Evolutionary conservation across 2,329 filamentous ascomycete species (phyloP), one percentile per base, ranked within the genome.

Genomic region (Scytalidium sp.): DNA sequence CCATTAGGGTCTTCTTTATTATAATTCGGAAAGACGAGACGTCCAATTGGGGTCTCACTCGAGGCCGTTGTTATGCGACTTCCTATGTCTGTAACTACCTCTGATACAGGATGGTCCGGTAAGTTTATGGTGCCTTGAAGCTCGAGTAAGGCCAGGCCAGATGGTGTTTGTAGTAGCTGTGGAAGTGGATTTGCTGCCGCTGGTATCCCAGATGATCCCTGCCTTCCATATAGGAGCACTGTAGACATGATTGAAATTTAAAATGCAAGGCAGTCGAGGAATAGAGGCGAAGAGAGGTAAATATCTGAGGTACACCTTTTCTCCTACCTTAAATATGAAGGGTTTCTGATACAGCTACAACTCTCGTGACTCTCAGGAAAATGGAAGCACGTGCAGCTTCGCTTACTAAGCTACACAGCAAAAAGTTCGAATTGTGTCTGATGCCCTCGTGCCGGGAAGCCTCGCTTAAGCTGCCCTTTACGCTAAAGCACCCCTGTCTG

Each of bases 41-140:
- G 84, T 25, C 91, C 91, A 56, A 96, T 76, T 21, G 75, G 70
- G 1, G 81, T 80, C 46, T 74, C 68, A 50, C 62, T 65, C 17
- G 46, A 36, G 6, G 51, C 49, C 8, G 36, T 50, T 19, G 52
- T 52, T 22, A 19, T 45, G 22, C 54, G 51, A 5, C 51, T 50
- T 19, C 68, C 60, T 2, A 64, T 53, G 17, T 66, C 63, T 29
- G 69, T 53, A 4, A 63, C 44, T 19, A 64, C 55, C 21, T 66
- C 56, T 46, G 71, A 59, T 9, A 59, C 55, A 20, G 69, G 62
- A n/a, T 65, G 58, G 2, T 70, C 55, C 7, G 90, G 85, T 1
- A 91, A 75, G 67, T 95, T 93, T 70, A 99, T 85, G 13, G 83
- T 90, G 53, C 92, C 94, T 74, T 99, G 94, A 13, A 99, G 81